Conservation (phyloP, 2,329 filamentous ascomycete species). For the Cladophialophora psammophila region DNA sequence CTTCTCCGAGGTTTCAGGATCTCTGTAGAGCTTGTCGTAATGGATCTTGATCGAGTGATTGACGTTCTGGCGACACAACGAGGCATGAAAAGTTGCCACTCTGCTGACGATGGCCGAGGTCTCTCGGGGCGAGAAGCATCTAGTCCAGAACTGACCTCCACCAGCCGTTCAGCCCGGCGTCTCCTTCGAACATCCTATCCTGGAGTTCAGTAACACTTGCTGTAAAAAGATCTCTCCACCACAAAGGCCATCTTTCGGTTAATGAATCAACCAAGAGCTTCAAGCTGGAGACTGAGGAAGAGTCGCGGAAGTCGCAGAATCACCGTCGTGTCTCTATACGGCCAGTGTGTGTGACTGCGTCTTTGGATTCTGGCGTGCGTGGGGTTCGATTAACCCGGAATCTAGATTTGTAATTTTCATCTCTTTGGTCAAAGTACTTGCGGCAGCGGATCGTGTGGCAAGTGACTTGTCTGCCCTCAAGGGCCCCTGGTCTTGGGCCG, state of each 20-base stretch:
- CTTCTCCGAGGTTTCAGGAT: not conserved
- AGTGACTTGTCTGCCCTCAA: not conserved
- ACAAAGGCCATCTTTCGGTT: not conserved
- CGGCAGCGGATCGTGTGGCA: not conserved
- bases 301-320: not conserved
- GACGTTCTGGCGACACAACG: not conserved
- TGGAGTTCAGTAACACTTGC: not conserved
- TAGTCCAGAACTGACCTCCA: not conserved
- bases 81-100: not conserved
- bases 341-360: not conserved
- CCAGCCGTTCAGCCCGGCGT: not conserved
- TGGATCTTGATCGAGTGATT: not conserved
- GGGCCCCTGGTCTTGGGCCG: not conserved
- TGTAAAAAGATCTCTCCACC: not conserved
- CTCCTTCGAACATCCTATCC: not conserved
- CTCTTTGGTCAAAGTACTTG: not conserved
- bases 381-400: not conserved
- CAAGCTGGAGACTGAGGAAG: not conserved
- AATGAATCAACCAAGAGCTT: not conserved
- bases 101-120: not conserved
- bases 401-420: not conserved
- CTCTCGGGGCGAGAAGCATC: constrained; percentile 1
- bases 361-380: not conserved
- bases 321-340: not conserved
- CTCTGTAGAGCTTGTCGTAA: not conserved